Evolutionary conservation across 805 yeast species (phyloP).

Genomic region (Candida easanensis): DNA sequence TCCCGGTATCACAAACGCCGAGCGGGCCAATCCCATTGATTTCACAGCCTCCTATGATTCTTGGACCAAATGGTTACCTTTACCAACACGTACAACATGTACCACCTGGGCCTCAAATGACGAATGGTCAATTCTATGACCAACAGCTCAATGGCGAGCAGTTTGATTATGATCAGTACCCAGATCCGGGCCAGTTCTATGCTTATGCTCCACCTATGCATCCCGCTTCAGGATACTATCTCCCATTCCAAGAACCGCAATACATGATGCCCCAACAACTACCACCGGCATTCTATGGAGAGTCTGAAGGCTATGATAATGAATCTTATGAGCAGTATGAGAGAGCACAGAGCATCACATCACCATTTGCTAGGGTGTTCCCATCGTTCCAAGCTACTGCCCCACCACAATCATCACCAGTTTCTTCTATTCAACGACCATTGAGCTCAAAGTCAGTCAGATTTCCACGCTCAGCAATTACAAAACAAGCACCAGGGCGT

Average conservation of each 20-base stretch:
- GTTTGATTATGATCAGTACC: slow-evolving; percentile 2
- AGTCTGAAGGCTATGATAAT: slow-evolving; percentile 8
- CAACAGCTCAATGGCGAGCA: slow-evolving; percentile 16
- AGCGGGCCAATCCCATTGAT: not conserved
- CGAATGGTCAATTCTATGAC: slow-evolving; percentile 29
- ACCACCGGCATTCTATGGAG: slow-evolving; percentile 9
- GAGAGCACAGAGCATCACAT: slow-evolving; percentile 8
- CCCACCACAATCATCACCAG: slow-evolving; percentile 15
- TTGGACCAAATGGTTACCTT: slow-evolving; percentile 4
- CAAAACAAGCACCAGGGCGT: slow-evolving; percentile 4
- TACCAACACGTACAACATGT: slow-evolving; percentile 9
- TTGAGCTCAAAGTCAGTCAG: slow-evolving; percentile 13
- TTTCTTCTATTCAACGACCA: slow-evolving; percentile 8
- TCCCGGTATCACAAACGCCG: slow-evolving; percentile 8
- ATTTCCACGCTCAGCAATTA: slow-evolving; percentile 6
- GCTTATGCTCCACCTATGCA: slow-evolving; percentile 1
- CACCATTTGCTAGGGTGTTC: slow-evolving; percentile 26
- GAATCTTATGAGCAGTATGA: not conserved
- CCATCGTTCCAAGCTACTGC: slow-evolving; percentile 29
- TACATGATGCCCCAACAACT: not conserved
- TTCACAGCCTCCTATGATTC: slow-evolving; percentile 1
- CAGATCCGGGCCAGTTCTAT: not conserved
- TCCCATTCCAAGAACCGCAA: not conserved
- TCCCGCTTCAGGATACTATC: not conserved
- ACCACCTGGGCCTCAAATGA: slow-evolving; percentile 15